Evolutionary conservation across 2,329 filamentous ascomycete species (phyloP), one percentile per base, ranked within the genome.

Genomic region (Cladosporium halotolerans): DNA sequence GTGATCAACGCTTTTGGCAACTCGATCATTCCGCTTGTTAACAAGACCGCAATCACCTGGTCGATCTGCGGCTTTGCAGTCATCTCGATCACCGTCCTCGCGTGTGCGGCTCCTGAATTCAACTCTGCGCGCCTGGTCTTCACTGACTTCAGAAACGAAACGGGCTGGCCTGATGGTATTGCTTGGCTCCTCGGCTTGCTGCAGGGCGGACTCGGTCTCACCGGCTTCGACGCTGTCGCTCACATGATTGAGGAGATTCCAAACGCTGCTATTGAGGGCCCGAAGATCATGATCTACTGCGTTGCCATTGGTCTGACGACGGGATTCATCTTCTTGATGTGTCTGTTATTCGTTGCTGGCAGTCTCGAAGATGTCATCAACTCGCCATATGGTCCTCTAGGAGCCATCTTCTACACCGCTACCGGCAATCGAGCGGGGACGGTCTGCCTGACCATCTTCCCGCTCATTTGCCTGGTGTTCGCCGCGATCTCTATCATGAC

Each of bases 31-130:
- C 85, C 85, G 0, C 74, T 78, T 10, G 73, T 89, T 59, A 89
- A 84, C 63, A 83, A 86, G 64, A 76, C 76, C 14, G 85, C 85
- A 1, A 85, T 89, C 59, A 77, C 82, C 47, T 89, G 85, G 86
- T 86, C 82, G 2, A 73, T 89, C 2, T 68, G 75, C 1, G 86
- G 86, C 0, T 88, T 89, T 59, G 70, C 79, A 41, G 73, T 89
- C 54, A 87, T 89, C 58, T 85, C 76, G 57, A 86, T 88, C 57
- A 86, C 85, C 0, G 74, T 86, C 0, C 70, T 90, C 45, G 77
- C 84, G 3, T 86, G 82, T 62, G 76, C 84, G 0, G 78, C 84
- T 2, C 83, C 83, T 0, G 72, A 84, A 58, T 89, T 80, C 62
- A 82, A 83, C 60, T 78, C 76, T 7, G 85, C 76, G 13, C 66